These are phyloP conservation scores for Didymella glomerata DNA, from an alignment of 2,329 filamentous ascomycete genomes.

Conservation along the genomic window DNA sequence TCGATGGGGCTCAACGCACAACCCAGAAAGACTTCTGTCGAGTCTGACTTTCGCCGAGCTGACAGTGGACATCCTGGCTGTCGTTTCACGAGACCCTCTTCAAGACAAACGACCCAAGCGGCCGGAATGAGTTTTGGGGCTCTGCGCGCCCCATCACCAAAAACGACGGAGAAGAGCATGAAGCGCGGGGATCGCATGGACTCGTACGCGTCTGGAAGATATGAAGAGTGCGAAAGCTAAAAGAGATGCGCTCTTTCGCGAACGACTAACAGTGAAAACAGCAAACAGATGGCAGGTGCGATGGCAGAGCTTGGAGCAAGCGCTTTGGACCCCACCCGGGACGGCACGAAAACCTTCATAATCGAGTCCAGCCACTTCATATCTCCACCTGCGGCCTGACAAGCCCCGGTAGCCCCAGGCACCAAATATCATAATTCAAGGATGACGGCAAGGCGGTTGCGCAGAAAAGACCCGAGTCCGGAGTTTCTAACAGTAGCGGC, in stretches of 20 bases:
- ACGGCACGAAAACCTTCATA: slow-evolving; percentile 9
- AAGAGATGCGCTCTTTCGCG: not conserved
- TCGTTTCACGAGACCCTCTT: slow-evolving; percentile 12
- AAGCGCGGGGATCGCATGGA: not conserved
- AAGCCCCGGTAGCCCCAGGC: slow-evolving; percentile 11
- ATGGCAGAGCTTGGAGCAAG: slow-evolving; percentile 1
- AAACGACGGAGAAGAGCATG: not conserved
- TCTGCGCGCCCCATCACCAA: not conserved
- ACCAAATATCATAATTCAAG: slow-evolving; percentile 7
- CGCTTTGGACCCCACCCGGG: slow-evolving; percentile 14
- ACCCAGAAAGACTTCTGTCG: not conserved
- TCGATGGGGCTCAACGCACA: not conserved
- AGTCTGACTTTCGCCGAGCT: slow-evolving; percentile 4
- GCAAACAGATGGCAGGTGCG: slow-evolving; percentile 8
- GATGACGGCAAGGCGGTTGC: slow-evolving; percentile 13
- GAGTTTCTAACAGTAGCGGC: slow-evolving; percentile 15
- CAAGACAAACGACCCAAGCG: not conserved
- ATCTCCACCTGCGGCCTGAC: slow-evolving; percentile 10
- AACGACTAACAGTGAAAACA: not conserved
- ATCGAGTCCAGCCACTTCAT: slow-evolving; percentile 16
- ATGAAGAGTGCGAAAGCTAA: not conserved
- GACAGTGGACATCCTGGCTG: slow-evolving; percentile 3
- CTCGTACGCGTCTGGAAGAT: not conserved
- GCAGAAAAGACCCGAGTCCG: slow-evolving; percentile 11
- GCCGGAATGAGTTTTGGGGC: not conserved